Conservation (phyloP, 192 early-diverging fungal genomes). For the Coemansia sp. region DNA sequence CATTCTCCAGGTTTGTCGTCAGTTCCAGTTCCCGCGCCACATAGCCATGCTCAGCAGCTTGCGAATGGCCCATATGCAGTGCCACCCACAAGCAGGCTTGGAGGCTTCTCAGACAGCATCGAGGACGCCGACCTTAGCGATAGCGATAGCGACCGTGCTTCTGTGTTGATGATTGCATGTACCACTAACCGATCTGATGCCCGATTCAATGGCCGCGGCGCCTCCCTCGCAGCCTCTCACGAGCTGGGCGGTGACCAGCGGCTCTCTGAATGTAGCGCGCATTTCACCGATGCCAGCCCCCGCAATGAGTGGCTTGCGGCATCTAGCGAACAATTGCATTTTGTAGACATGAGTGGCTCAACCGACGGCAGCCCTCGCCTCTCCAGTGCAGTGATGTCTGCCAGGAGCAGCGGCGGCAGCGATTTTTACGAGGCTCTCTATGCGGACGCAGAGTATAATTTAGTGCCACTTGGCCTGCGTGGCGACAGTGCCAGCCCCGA, state of each 20-base stretch:
- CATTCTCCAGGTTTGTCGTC: constrained; percentile 1
- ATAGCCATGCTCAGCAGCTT: not conserved
- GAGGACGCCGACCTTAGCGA: constrained; percentile 1
- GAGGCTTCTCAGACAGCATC: not conserved
- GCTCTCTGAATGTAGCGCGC: constrained; percentile 10
- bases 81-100: not conserved
- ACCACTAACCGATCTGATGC: constrained; percentile 1
- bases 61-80: not conserved
- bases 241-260: not conserved
- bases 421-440: constrained; percentile 10
- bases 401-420: constrained; percentile 10
- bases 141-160: constrained; percentile 1
- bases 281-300: constrained; percentile 11
- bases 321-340: constrained; percentile 11
- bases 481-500: constrained; percentile 9
- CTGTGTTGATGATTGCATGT: constrained; percentile 10
- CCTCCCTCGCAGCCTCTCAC: not conserved
- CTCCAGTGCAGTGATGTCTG: constrained; percentile 7
- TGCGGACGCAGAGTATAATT: constrained; percentile 5
- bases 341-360: constrained; percentile 3
- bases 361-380: not conserved
- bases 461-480: constrained; percentile 6
- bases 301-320: constrained; percentile 12
- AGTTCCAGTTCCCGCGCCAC: constrained; percentile 10
- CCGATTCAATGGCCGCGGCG: constrained; percentile 9